Evolutionary conservation across 257 asterid species (phyloP).

Genomic region (Penstemon davidsonii): DNA sequence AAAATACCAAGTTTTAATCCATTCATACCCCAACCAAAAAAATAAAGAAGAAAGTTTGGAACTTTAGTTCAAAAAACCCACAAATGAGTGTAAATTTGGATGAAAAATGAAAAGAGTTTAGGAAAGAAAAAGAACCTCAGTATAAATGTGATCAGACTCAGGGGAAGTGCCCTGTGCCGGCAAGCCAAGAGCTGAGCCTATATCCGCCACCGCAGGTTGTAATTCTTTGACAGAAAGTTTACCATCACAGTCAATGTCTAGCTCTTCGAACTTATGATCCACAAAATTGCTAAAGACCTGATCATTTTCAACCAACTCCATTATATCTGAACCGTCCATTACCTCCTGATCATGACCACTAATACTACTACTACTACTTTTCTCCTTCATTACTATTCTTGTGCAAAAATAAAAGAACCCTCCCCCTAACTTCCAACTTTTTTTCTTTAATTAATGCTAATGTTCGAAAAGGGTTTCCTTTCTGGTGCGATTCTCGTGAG

Average conservation of each 20-base stretch:
- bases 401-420: conserved; percentile 24
- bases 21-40: no score
- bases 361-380: conserved; percentile 21
- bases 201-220: conserved; percentile 79
- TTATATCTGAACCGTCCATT: conserved; percentile 95
- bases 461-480: conserved; percentile 5
- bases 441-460: conserved; percentile 33
- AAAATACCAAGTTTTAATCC: no score
- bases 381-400: conserved; percentile 34
- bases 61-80: no score
- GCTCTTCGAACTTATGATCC: conserved; percentile 76
- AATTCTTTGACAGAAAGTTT: conserved; percentile 75
- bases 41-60: no score
- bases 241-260: conserved; percentile 81
- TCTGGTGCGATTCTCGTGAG: conserved; percentile 42
- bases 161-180: conserved; percentile 76
- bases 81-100: neutral
- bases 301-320: conserved; percentile 90
- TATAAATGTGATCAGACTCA: conserved; percentile 70
- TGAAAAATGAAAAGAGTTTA: neutral
- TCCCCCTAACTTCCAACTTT: neutral
- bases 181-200: conserved; percentile 84
- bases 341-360: conserved; percentile 35
- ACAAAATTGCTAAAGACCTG: conserved; percentile 68
- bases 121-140: conserved; percentile 47